Base-by-base conservation (phyloP, 495 filamentous ascomycete genomes). In the Penicillium chermesinum region DNA sequence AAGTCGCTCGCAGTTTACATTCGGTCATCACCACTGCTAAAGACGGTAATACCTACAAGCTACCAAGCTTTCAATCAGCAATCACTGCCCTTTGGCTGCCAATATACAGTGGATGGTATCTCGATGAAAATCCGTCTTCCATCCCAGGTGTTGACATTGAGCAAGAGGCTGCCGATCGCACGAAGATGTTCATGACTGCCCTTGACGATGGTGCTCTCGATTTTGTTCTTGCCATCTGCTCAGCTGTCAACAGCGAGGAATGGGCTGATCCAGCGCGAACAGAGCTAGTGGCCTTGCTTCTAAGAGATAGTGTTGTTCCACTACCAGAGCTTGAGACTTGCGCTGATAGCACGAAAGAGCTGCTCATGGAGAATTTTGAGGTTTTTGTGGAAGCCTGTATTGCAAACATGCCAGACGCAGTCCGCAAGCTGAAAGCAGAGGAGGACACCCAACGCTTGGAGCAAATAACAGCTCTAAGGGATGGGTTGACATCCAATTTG, bases 141-240 rank as follows among this genome's bases (percentile, higher is more conserved):
- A 62, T 80, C 18, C 67, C 75, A 14, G 76, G 74, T 1, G 71
- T 79, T 52, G 77, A 86, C 49, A 64, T 80, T 5, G 76, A 81
- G 39, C 75, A 74, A 25, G 89, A 93, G 63, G 80, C 82, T 18
- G 78, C 80, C 34, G 74, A 80, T 49, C 81, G 87, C 36, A 80
- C 82, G 3, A 81, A 81, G 48, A 73, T 82, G 42, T 93, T 95
- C 55, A 68, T 81, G 48, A 79, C 84, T 35, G 80, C 84, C n/a
- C 71, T 97, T 4, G 86, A 88, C 47, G 89, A 96, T 52, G 91
- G 90, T 6, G 93, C 87, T 33, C 85, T 99, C 51, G 88, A 97
- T 54, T 93, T 95, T 57, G 79, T 95, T 54, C 75, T 99, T 15
- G 82, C 89, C 1, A 75, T 94, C 25, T 85, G 89, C 49, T 83